These are phyloP conservation scores for Fusarium domesticum DNA, from an alignment of 2,329 filamentous ascomycete species.

Conservation along the genomic window DNA sequence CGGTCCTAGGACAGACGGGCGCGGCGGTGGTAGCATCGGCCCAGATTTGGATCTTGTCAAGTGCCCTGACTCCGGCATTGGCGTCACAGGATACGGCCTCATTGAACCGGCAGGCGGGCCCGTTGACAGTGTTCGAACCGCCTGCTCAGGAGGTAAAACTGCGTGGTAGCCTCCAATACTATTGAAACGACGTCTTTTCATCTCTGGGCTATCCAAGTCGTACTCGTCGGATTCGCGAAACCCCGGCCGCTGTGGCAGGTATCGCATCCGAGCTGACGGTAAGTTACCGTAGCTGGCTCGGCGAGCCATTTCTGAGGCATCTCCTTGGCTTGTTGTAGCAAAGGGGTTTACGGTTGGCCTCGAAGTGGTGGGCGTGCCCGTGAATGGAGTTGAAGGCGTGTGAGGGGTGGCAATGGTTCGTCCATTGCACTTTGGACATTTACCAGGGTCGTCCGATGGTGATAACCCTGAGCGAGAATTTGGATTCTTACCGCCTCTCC, in stretches of 20 bases:
- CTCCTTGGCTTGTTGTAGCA: constrained; percentile 16
- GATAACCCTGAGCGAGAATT: constrained; percentile 33
- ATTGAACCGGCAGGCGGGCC: constrained; percentile 13
- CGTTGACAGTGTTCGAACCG: constrained; percentile 22
- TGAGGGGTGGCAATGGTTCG: constrained; percentile 61
- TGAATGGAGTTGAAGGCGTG: constrained; percentile 52
- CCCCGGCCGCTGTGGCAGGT: constrained; percentile 21
- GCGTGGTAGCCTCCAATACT: constrained; percentile 36
- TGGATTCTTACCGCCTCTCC: constrained; percentile 50
- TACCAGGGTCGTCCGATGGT: constrained; percentile 48
- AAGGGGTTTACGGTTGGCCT: constrained; percentile 25
- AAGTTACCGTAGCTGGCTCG: constrained; percentile 29
- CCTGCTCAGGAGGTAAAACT: constrained; percentile 12
- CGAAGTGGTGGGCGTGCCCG: constrained; percentile 32
- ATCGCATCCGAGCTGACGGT: constrained; percentile 22
- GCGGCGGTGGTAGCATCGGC: constrained; percentile 55
- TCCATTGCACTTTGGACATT: constrained; percentile 71
- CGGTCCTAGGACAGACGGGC: constrained; percentile 35
- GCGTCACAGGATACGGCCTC: constrained; percentile 25
- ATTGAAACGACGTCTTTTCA: constrained; percentile 62
- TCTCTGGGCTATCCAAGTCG: constrained; percentile 46
- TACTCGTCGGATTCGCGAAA: constrained; percentile 37
- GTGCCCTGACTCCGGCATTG: constrained; percentile 31
- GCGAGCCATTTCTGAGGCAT: constrained; percentile 26
- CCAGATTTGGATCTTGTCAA: constrained; percentile 35